A percentile compares a stretch with the other conserved stretches of the same genome.
Conservation (phyloP, 306 rosid genomes). For the Medicago lupulina region DNA sequence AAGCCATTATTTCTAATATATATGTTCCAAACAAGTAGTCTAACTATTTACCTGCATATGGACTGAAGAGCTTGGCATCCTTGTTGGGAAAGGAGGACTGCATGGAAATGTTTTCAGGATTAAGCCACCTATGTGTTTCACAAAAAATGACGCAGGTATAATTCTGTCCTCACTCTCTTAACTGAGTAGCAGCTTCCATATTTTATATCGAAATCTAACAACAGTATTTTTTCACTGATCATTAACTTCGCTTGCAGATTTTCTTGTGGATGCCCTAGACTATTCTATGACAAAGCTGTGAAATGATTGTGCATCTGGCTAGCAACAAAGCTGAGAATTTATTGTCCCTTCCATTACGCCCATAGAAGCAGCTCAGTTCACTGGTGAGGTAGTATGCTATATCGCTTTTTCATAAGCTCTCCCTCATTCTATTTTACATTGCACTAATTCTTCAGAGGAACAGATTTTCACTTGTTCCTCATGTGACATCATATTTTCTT, state of each 20-base stretch:
- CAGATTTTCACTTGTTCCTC: too few species aligned
- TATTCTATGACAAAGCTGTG: slow-evolving; percentile 71
- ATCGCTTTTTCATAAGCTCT: too few species aligned
- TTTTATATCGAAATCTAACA: slow-evolving; percentile 19
- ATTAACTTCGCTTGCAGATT: slow-evolving; percentile 61
- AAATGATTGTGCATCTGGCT: slow-evolving; percentile 32
- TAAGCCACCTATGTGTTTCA: slow-evolving; percentile 94
- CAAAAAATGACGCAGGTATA: slow-evolving; percentile 86
- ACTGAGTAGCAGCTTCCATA: not conserved
- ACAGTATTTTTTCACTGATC: not conserved
- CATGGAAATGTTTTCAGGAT: slow-evolving; percentile 90
- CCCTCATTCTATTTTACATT: too few species aligned
- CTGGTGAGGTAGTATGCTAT: too few species aligned
- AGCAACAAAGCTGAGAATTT: not conserved
- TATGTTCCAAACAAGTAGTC: slow-evolving; percentile 11
- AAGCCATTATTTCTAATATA: slow-evolving; percentile 1
- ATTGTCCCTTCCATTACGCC: too few species aligned
- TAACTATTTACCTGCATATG: slow-evolving; percentile 39
- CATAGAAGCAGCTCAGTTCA: too few species aligned
- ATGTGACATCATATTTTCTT: too few species aligned
- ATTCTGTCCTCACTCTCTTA: slow-evolving; percentile 19
- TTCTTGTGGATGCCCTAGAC: slow-evolving; percentile 91
- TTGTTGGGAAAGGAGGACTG: slow-evolving; percentile 90
- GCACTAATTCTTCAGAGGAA: too few species aligned
- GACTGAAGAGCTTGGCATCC: slow-evolving; percentile 76